Evolutionary conservation across 768 basidiomycete genomes (phyloP).

Genomic region (Amyloporia xantha): DNA sequence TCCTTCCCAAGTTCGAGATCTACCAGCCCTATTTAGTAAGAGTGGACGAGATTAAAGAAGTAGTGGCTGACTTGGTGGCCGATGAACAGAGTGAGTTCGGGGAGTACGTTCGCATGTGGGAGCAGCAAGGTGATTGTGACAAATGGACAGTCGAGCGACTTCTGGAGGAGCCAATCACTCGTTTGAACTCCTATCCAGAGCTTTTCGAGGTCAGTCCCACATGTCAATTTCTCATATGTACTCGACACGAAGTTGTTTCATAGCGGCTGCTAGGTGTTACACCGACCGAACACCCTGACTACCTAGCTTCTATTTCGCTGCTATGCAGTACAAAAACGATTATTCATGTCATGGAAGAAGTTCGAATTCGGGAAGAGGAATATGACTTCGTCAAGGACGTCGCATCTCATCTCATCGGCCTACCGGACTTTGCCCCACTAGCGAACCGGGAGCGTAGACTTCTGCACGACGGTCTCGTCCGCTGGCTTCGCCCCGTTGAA

Average conservation of each 20-base stretch:
- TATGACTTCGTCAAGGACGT: constrained; percentile 69
- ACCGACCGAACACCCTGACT: constrained; percentile 62
- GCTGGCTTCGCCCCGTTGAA: neutral
- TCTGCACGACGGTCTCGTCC: constrained; percentile 39
- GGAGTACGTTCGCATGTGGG: constrained; percentile 66
- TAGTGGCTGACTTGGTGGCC: constrained; percentile 21
- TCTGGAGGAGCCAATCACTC: constrained; percentile 68
- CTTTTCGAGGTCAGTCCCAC: constrained; percentile 59
- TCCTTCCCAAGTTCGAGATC: constrained; percentile 65
- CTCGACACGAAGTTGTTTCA: neutral
- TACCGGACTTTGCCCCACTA: constrained; percentile 47
- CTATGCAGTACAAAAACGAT: constrained; percentile 62
- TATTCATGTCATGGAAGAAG: constrained; percentile 75
- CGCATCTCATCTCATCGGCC: constrained; percentile 49
- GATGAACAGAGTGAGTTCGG: constrained; percentile 51
- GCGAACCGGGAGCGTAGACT: constrained; percentile 71
- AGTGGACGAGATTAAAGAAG: constrained; percentile 56
- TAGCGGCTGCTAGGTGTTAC: constrained; percentile 63
- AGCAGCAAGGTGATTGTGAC: constrained; percentile 43
- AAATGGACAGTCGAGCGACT: constrained; percentile 63
- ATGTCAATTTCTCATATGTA: neutral
- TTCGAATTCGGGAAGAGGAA: constrained; percentile 81
- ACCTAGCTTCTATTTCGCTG: constrained; percentile 58
- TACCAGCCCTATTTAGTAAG: constrained; percentile 84
- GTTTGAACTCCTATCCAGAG: constrained; percentile 64